Base-by-base conservation (phyloP, 2,329 filamentous ascomycete species). In the Helminthosporium solani region DNA sequence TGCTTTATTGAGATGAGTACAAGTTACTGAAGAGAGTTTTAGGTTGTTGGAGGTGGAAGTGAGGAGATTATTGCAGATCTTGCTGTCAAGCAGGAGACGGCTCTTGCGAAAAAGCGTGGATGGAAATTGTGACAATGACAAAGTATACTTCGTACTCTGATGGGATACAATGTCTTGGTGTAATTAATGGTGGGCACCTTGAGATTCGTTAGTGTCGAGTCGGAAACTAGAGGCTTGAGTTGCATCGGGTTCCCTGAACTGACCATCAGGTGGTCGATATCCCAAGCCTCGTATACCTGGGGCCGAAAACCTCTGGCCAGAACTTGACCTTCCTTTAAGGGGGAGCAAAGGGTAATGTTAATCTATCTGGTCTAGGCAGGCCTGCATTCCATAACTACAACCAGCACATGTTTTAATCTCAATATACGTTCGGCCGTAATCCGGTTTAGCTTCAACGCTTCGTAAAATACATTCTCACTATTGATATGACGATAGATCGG, bases 1-100 rank as follows among this genome's bases (percentile, higher is more conserved):
- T 21, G 16, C 14, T 12, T 33, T 15, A 11, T 8, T 28, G 16
- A 23, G 12, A 2, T 15, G n/a, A 1, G 18, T 3, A 7, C 6
- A 27, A 27, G 25, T 12, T 27, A 31, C 28, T 31, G 12, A n/a
- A 4, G 28, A 14, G 14, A 12, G 4, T 12, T 37, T 15, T 23
- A 62, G 57, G 61, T 80, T 0, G 78, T 78, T 2, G 78, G 78
- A 11, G 68, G 68, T 9, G 78, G 78, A 0, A 80, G 78, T 47
- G 78, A 81, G 49, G 78, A 81, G 60, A 79, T 81, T 42, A 69
- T 81, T 36, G 71, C 73, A 0, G 78, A 81, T 52, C 53, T 81
- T 28, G 75, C 76, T 1, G 68, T 80, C n/a, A 71, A 74, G 3
- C 75, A 79, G 54, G 78, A 80, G 55, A 64, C 61, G 5, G 59